Base-by-base conservation (phyloP, 1,284 basidiomycete genomes). In the Cryptococcus sp. region DNA sequence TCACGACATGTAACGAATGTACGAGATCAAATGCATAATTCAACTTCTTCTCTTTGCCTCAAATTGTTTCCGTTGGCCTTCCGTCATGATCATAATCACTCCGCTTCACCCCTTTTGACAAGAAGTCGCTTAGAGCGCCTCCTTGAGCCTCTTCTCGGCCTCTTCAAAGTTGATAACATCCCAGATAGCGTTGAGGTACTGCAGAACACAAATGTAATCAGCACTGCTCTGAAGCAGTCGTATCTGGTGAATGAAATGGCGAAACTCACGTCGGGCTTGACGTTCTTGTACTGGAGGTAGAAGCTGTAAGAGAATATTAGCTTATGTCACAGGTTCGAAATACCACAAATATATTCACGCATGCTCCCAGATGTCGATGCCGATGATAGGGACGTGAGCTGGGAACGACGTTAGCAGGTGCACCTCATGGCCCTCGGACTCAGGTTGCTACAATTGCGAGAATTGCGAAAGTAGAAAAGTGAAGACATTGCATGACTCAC, bases 241-340 rank as follows among this genome's bases (percentile, higher is more conserved):
- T 10, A 34, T 51, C 49, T n/a, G 41, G 8, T 11, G 15, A 39
- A 45, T 29, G 26, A 17, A 20, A 16, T 25, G 37, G 34, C 19
- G 11, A 34, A 4, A 83, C 90, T 80, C 72, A 92, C 90, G 72
- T 94, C 89, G 49, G 84, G 85, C 81, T 93, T 94, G 68, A 79
- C 89, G 76, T 94, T 93, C 82, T 89, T 86, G 83, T 93, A 93
- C 83, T 94, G 88, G 55, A 94, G 85, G 81, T 93, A 94, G 77
- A 80, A 81, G 52, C 77, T 78, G 64, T 67, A 62, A 61, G 19
- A 26, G 15, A 5, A 19, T 2, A 40, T 61, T 17, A 58, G 54
- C 44, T 43, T 19, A 11, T 67, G 66, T 58, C 55, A 56, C 38
- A 57, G 51, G 45, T 55, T 3, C 34, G 38, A 19, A 22, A 3